Percentiles rank a stretch among this genome's conserved stretches.
These are phyloP conservation scores for Lentinula edodes DNA, from an alignment of 768 basidiomycete species.

Conservation along the genomic window DNA sequence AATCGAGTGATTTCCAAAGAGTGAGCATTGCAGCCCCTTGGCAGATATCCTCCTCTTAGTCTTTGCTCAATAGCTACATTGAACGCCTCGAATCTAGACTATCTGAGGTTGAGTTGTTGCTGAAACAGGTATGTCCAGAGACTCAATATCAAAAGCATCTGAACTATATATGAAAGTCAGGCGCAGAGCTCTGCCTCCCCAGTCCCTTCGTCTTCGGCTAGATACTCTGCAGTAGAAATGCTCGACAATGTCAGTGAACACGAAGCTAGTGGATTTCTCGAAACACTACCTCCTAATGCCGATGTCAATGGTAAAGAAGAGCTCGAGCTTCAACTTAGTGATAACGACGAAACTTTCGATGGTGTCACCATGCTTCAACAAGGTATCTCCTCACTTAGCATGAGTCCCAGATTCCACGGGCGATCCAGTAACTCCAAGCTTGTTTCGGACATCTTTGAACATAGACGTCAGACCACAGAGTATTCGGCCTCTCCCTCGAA, in stretches of 20 bases:
- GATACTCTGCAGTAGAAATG: neutral
- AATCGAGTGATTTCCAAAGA: conserved; percentile 4
- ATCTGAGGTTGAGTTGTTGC: neutral
- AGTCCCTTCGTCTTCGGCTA: neutral
- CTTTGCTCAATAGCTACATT: neutral
- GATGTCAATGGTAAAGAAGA: neutral
- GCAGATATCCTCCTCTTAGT: neutral
- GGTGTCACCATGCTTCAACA: neutral
- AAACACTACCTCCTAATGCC: neutral
- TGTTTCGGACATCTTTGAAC: neutral
- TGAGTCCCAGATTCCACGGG: conserved; percentile 1
- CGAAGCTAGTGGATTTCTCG: neutral
- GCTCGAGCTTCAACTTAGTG: neutral
- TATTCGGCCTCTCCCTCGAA: neutral
- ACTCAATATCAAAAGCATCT: neutral
- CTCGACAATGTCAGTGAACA: neutral
- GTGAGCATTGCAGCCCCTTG: neutral
- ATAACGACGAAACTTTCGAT: neutral
- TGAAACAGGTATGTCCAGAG: neutral
- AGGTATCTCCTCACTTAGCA: neutral
- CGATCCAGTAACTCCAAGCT: conserved; percentile 1
- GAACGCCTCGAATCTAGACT: neutral
- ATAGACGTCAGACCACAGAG: neutral
- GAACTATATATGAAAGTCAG: neutral
- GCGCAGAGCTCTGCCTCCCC: neutral